Evolutionary conservation across 129 eudicot species (phyloP), one percentile per base, ranked within the genome.

Genomic region (Deinandra increscens): DNA sequence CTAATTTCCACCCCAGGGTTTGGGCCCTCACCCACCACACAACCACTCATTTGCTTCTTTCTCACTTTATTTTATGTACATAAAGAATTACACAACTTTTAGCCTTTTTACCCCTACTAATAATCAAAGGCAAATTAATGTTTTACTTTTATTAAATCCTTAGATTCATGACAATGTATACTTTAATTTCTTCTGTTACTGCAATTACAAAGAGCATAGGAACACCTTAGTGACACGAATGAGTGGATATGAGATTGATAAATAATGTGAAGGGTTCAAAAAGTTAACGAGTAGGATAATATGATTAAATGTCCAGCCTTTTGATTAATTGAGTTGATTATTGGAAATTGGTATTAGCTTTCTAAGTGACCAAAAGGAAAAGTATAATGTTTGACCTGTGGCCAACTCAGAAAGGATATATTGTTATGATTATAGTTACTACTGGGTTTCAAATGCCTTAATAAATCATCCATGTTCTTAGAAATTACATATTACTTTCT

Each of bases 351-450:
- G 44, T 64, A 53, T 51, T 74, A 74, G 72, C 64, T 73, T 72
- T 72, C 69, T 60, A 72, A 41, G 31, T 74, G 29, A 42, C 12
- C 43, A 74, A 75, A 75, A 75, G 67, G 79, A 2, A 7, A 34
- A 19, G 69, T 60, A 71, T 33, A 72, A 44, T 44, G 36, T 72
- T 60, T 60, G 45, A 62, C 77, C 50, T 18, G 46, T 66, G 11
- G 73, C 79, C 73, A 75, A 66, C 79, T 66, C 79, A 75, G 48
- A 75, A 75, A 44, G 73, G 41, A 55, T n/a, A n/a, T n/a, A n/a
- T 39, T 54, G 67, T n/a, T 66, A 75, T 75, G 73, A 66, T 75
- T 75, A 56, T 75, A 73, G 79, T 75, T 66, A 75, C 79, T 55
- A 55, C 17, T 5, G 43, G 70, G 73, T 43, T 55, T 29, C 50